Evolutionary conservation across 352 stramenopile species (phyloP).

Genomic region (Phytopythium oedochilum): DNA sequence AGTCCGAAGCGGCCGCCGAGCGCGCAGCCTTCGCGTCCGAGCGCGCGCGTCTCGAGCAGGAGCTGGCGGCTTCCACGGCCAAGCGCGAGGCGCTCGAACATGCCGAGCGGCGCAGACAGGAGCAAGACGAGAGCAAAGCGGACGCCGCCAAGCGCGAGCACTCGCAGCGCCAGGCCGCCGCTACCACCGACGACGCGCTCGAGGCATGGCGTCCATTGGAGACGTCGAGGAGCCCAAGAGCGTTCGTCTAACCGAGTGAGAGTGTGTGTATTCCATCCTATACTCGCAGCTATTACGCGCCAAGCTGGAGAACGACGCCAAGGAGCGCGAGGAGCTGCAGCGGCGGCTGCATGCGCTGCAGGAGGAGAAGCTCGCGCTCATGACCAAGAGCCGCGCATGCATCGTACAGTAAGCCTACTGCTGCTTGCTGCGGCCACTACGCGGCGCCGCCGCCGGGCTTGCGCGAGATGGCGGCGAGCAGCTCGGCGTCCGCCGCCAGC

Average conservation of each 20-base stretch:
- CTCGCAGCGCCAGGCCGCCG: not conserved
- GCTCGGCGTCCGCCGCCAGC: conserved; percentile 30
- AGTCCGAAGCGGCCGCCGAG: conserved; percentile 15
- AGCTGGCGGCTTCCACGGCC: conserved; percentile 17
- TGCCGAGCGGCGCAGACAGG: conserved; percentile 27
- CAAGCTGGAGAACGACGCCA: conserved; percentile 33
- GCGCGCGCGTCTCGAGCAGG: conserved; percentile 17
- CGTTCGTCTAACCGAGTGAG: too few species aligned
- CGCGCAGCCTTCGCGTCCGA: conserved; percentile 18
- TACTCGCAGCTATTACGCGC: conserved; percentile 42
- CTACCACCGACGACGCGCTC: not conserved
- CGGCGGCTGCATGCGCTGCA: conserved; percentile 38
- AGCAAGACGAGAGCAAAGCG: not conserved
- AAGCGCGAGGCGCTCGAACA: conserved; percentile 32
- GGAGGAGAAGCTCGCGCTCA: conserved; percentile 52
- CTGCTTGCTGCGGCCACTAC: not conserved
- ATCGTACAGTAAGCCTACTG: conserved; percentile 36
- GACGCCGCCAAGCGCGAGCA: not conserved
- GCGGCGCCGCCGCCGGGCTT: conserved; percentile 37
- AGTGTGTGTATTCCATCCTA: too few species aligned
- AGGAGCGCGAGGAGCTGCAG: conserved; percentile 56
- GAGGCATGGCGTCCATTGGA: not conserved
- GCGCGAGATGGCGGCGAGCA: conserved; percentile 55
- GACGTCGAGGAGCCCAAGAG: too few species aligned
- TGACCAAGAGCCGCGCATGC: conserved; percentile 53